Conservation (phyloP, 768 basidiomycete species). For the Suillus alpinus region DNA sequence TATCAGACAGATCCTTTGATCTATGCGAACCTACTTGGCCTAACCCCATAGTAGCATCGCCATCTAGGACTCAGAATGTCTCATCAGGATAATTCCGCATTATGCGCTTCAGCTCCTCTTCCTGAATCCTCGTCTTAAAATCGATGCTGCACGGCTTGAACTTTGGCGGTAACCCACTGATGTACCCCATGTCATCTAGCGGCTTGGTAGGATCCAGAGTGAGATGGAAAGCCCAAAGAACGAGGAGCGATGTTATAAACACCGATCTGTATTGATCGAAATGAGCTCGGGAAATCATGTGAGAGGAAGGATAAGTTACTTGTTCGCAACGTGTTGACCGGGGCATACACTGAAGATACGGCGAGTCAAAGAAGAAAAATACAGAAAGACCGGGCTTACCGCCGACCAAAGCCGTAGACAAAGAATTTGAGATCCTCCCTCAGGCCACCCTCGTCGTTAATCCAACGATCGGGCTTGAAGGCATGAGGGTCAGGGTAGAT, state of each 20-base stretch:
- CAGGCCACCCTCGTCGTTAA: slow-evolving; percentile 41
- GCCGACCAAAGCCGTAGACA: slow-evolving; percentile 48
- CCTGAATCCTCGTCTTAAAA: too few species aligned
- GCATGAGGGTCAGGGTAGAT: slow-evolving; percentile 50
- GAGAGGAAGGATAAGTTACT: slow-evolving; percentile 4
- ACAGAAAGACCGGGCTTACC: slow-evolving; percentile 26
- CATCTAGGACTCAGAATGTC: too few species aligned
- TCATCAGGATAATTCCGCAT: too few species aligned
- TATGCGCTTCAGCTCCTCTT: too few species aligned
- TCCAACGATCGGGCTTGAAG: slow-evolving; percentile 53
- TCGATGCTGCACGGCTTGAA: too few species aligned
- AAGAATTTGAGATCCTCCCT: slow-evolving; percentile 44
- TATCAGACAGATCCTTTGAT: too few species aligned
- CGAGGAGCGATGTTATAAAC: slow-evolving; percentile 54
- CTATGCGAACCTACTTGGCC: too few species aligned
- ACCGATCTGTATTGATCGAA: slow-evolving; percentile 39
- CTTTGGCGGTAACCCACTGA: slow-evolving; percentile 32
- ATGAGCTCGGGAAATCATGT: slow-evolving; percentile 9
- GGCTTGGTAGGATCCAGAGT: slow-evolving; percentile 39
- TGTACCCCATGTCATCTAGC: slow-evolving; percentile 57
- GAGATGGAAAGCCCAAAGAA: slow-evolving; percentile 27
- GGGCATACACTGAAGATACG: slow-evolving; percentile 45
- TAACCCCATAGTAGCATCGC: too few species aligned
- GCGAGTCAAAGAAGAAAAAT: not conserved
- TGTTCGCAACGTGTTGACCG: slow-evolving; percentile 45